Evolutionary conservation across 345 rosid species (phyloP).

Genomic region (Punica granatum): DNA sequence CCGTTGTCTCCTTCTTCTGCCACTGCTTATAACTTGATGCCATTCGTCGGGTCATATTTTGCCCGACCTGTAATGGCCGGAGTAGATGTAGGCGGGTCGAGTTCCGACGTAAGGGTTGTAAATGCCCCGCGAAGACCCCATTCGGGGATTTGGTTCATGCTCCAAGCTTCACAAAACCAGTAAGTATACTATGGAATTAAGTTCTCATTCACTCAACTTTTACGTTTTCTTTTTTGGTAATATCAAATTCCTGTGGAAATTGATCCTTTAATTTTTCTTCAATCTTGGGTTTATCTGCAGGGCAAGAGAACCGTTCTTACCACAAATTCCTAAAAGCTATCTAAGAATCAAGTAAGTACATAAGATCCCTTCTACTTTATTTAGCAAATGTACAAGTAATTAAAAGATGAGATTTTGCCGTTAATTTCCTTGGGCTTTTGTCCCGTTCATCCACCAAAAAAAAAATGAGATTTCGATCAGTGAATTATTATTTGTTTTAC

Average conservation of each 20-base stretch:
- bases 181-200: conserved; percentile 35
- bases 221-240: too few relatives aligned
- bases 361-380: background rate
- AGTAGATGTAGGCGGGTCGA: conserved; percentile 50
- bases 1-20: conserved; percentile 27
- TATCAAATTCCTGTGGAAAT: background rate
- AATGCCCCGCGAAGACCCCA: conserved; percentile 77
- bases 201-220: too few relatives aligned
- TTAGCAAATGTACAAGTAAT: background rate
- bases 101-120: conserved; percentile 58
- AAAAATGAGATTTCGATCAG: background rate
- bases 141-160: conserved; percentile 94
- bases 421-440: too few relatives aligned
- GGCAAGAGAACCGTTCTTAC: conserved; percentile 75
- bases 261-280: background rate
- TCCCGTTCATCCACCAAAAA: background rate
- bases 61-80: conserved; percentile 43
- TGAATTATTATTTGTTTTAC: background rate
- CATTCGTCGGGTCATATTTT: conserved; percentile 52
- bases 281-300: conserved; percentile 36
- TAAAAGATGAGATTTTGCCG: too few relatives aligned
- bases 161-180: conserved; percentile 91
- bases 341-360: conserved; percentile 85
- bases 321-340: conserved; percentile 92
- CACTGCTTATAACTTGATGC: conserved; percentile 35